Conservation (phyloP, 306 rosid genomes). For the Cucurbita pepo region DNA sequence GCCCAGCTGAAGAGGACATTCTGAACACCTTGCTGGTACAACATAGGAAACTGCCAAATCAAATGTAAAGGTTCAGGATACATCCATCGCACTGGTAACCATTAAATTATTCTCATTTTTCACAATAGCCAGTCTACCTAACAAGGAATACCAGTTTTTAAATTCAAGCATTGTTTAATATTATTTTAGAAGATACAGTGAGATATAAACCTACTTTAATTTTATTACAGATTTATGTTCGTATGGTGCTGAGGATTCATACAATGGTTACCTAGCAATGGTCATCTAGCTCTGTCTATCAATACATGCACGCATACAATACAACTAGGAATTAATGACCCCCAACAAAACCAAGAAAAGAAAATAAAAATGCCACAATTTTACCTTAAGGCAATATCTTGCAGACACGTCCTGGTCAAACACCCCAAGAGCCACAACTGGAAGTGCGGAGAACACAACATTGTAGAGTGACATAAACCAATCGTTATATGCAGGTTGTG, state of each 20-base stretch:
- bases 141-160: not conserved
- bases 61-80: not conserved
- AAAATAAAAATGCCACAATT: not conserved
- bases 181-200: constrained; percentile 7
- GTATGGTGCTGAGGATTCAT: not conserved
- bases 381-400: constrained; percentile 53
- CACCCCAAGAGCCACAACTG: constrained; percentile 78
- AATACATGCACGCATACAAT: not conserved
- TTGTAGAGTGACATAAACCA: constrained; percentile 88
- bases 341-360: not conserved
- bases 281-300: not conserved
- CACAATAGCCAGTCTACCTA: not conserved
- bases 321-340: not conserved
- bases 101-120: not conserved
- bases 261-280: not conserved
- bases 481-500: constrained; percentile 72
- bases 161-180: not conserved
- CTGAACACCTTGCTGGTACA: constrained; percentile 94
- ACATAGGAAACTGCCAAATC: constrained; percentile 59
- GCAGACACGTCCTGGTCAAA: constrained; percentile 95
- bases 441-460: constrained; percentile 78
- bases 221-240: not conserved
- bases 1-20: constrained; percentile 86
- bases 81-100: not conserved
- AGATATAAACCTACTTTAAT: not conserved